Evolutionary conservation across 2,329 filamentous ascomycete genomes (phyloP).

Genomic region (Pseudopyricularia cyperi): DNA sequence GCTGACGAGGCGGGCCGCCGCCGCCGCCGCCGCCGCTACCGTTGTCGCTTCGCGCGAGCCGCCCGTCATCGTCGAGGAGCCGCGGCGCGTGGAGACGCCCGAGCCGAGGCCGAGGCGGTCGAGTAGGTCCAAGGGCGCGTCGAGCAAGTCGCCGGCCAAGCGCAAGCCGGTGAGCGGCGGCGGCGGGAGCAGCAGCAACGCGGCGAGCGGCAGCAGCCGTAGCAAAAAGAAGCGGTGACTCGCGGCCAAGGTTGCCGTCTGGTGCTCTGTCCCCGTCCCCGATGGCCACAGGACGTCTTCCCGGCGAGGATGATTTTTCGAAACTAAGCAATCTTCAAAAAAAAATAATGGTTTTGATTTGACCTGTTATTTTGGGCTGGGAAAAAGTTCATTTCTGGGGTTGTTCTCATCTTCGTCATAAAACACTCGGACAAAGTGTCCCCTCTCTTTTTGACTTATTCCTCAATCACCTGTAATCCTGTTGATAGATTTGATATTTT

Average conservation of each 20-base stretch:
- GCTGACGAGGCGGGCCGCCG: constrained; percentile 9
- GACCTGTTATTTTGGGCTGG: background rate
- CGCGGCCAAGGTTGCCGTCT: background rate
- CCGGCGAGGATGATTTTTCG: background rate
- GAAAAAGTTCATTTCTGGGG: background rate
- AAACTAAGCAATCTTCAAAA: background rate
- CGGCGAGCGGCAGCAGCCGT: background rate
- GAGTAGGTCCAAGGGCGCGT: constrained; percentile 15
- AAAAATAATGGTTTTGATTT: background rate
- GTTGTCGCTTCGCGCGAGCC: too few relatives aligned
- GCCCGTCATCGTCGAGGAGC: constrained; percentile 23
- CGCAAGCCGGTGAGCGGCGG: constrained; percentile 22
- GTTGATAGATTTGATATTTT: background rate
- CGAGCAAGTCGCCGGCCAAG: constrained; percentile 8
- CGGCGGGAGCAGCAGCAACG: constrained; percentile 14
- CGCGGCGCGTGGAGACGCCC: constrained; percentile 5
- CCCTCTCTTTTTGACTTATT: background rate
- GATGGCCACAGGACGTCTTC: background rate
- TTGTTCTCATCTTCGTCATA: background rate
- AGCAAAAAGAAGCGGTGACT: constrained; percentile 18
- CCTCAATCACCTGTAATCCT: background rate
- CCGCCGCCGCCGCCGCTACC: too few relatives aligned
- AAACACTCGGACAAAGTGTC: background rate
- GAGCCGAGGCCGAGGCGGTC: background rate
- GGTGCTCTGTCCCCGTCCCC: background rate